Base-by-base conservation (phyloP, 495 filamentous ascomycete genomes). In the Amphirosellinia nigrospora region DNA sequence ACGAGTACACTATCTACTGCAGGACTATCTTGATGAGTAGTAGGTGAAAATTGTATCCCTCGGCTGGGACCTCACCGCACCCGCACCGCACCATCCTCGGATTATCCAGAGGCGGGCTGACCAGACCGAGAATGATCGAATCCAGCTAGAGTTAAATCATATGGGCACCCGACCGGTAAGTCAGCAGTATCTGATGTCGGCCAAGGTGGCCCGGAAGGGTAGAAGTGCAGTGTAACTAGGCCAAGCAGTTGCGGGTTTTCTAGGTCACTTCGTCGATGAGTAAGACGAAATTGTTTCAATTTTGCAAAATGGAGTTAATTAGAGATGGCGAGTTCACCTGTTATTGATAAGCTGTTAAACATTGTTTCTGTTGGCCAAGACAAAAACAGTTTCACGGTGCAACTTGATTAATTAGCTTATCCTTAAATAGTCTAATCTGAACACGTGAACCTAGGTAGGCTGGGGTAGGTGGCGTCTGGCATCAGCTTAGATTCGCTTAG, bases 381-480 rank as follows among this genome's bases (percentile, higher is more conserved):
- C 60, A 45, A 3, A 3, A 43, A 46, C 28, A 10, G 60, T 45
- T 43, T 63, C 36, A 61, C 50, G 58, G 60, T 64, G 28, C 32
- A 41, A 28, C 30, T 48, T 34, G 43, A 50, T 34, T 64, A 50
- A 45, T 30, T 64, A 64, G 41, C 45, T 52, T 39, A n/a, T 36
- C 63, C 34, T 30, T n/a, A 65, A 65, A 65, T 65, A 65, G 43
- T 58, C 32, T 56, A 36, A 58, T n/a, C 63, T 19, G 63, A 65
- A 41, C 41, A 64, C 46, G 46, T 48, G 63, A 65, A 21, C 38
- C n/a, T n/a, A 63, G 39, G 38, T 46, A 52, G 41, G 32, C 63
- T 53, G 63, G 63, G 63, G 63, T 65, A 65, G 63, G 63, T 65
- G 34, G 63, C 46, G 63, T 53, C 53, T 63, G 16, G 36, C 26